Percentiles rank a stretch among this genome's conserved stretches.
These are phyloP conservation scores for Trichoderma gracile DNA, from an alignment of 2,329 filamentous ascomycete species.

Conservation along the genomic window DNA sequence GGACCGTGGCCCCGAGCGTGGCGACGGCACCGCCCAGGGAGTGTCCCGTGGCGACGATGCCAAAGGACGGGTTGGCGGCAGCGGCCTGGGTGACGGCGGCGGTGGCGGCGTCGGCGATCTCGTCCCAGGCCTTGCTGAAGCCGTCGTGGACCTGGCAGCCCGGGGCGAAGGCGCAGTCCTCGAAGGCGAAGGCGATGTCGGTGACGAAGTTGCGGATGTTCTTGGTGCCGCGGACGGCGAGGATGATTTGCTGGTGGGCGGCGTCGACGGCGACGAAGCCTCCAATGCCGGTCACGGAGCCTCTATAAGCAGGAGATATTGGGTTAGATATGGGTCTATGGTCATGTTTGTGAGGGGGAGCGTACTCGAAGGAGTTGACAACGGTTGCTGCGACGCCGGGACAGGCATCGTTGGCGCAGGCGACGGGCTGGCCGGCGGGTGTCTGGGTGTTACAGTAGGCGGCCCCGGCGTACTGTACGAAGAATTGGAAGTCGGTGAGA, in stretches of 20 bases:
- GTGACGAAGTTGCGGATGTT: conserved; percentile 63
- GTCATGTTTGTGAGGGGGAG: not conserved
- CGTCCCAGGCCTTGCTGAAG: conserved; percentile 60
- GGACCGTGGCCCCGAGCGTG: conserved; percentile 58
- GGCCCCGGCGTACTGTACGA: conserved; percentile 53
- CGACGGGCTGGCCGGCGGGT: conserved; percentile 42
- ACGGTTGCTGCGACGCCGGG: conserved; percentile 48
- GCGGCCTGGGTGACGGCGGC: conserved; percentile 47
- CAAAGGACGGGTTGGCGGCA: conserved; percentile 51
- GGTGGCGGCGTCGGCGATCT: conserved; percentile 48
- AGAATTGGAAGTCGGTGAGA: conserved; percentile 48
- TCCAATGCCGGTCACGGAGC: conserved; percentile 46
- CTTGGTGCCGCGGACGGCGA: conserved; percentile 60
- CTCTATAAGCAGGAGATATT: conserved; percentile 38
- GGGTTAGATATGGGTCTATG: not conserved
- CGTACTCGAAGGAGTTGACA: conserved; percentile 45
- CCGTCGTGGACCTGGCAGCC: conserved; percentile 58
- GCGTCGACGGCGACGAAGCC: conserved; percentile 56
- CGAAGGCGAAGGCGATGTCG: conserved; percentile 45
- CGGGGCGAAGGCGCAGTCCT: conserved; percentile 35
- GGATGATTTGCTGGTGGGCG: conserved; percentile 54
- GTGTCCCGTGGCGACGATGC: conserved; percentile 64
- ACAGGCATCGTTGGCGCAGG: conserved; percentile 49
- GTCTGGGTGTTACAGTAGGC: conserved; percentile 55
- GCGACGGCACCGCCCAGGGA: conserved; percentile 68